phyloP scores from a whole-genome alignment of 2,329 filamentous ascomycete genomes.

The Incumbomyces lentus region DNA sequence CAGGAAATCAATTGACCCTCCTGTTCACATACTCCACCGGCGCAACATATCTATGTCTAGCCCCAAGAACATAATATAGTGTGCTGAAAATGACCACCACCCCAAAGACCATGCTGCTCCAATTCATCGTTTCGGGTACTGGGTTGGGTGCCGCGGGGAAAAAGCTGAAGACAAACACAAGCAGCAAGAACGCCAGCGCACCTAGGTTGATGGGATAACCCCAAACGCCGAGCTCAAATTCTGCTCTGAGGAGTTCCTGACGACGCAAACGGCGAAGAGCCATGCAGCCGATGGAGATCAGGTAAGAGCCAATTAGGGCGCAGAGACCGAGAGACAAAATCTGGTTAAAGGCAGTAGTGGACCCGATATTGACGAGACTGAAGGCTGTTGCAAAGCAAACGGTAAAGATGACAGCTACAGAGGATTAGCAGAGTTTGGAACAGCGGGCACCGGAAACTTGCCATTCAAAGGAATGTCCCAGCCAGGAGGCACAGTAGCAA shows the following conservation, averaged over 20 bases:
- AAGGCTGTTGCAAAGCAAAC: conserved; percentile 34
- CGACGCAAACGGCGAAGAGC: conserved; percentile 26
- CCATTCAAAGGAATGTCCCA: conserved; percentile 11
- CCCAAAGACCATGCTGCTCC: conserved; percentile 19
- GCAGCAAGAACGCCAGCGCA: conserved; percentile 16
- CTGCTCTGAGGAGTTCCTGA: conserved; percentile 25
- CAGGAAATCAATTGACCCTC: no score
- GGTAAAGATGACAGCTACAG: conserved; percentile 28
- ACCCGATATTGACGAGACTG: conserved; percentile 26
- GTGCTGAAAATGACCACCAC: conserved; percentile 17
- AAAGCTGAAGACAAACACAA: conserved; percentile 20
- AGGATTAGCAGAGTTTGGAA: neutral
- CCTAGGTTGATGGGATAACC: conserved; percentile 31
- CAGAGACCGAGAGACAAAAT: conserved; percentile 30
- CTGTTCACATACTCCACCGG: conserved; percentile 22
- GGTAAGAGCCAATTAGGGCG: conserved; percentile 31
- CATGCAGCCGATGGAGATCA: conserved; percentile 27
- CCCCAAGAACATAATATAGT: conserved; percentile 18
- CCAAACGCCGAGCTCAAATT: conserved; percentile 29
- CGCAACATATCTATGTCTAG: conserved; percentile 20
- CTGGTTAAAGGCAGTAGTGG: conserved; percentile 31
- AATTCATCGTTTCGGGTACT: conserved; percentile 20
- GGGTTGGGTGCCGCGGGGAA: conserved; percentile 16
- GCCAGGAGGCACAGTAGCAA: conserved; percentile 6
- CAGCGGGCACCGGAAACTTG: neutral